Evolutionary conservation across 192 early-diverging fungal genomes (phyloP).

Genomic region (Nowakowskiella sp.): DNA sequence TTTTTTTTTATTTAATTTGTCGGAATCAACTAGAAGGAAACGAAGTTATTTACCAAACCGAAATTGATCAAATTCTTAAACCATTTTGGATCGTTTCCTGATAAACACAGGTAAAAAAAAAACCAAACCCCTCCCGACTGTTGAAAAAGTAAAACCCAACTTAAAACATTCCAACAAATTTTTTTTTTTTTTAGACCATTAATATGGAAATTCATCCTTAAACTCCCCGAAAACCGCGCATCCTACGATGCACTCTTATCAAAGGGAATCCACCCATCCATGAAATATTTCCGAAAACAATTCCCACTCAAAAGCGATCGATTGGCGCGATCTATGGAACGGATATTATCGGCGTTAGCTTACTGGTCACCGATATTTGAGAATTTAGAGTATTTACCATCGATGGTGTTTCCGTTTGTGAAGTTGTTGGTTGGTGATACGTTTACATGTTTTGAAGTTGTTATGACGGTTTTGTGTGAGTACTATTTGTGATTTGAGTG

Average conservation of each 20-base stretch:
- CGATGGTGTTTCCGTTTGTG: conserved; percentile 50
- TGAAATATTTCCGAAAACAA: conserved; percentile 29
- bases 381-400: conserved; percentile 50
- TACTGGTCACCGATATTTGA: conserved; percentile 57
- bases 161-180: conserved; percentile 3
- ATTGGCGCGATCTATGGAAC: conserved; percentile 36
- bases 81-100: conserved; percentile 40
- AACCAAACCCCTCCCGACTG: neutral
- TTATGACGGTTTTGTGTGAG: conserved; percentile 47
- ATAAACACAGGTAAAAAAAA: conserved; percentile 26
- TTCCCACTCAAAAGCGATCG: conserved; percentile 47
- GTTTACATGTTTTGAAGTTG: conserved; percentile 44
- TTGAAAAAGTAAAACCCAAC: neutral
- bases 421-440: conserved; percentile 44
- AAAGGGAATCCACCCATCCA: conserved; percentile 32
- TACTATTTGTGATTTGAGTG: conserved; percentile 11
- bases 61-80: conserved; percentile 31
- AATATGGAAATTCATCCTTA: conserved; percentile 46
- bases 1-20: too few relatives aligned
- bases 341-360: conserved; percentile 43
- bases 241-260: conserved; percentile 43
- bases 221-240: conserved; percentile 43
- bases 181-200: conserved; percentile 23
- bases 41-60: neutral
- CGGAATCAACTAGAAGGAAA: too few relatives aligned